Evolutionary conservation across 202 grass and related monocot genomes (phyloP), one percentile per base, ranked within the genome.

Genomic region (Cymbopogon flexuosus): DNA sequence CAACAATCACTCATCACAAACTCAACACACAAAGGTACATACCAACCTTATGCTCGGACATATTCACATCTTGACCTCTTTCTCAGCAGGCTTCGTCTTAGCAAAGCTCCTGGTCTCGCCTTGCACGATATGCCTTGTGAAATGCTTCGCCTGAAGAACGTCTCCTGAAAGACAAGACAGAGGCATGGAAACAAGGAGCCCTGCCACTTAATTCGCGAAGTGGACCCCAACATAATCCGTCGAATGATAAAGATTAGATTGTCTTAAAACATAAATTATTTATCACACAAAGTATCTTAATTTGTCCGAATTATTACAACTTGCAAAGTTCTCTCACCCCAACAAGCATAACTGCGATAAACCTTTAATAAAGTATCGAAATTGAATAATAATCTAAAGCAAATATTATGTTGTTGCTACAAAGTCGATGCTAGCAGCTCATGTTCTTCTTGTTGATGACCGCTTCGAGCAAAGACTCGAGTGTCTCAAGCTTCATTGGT

Each of bases 371-470:
- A 34, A 72, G 3, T 14, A 52, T 6, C 5, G 34, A n/a, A 11
- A 19, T 18, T 1, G 16, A 9, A 47, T 1, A 8, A 46, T 1
- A 49, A 0, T 1, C 15, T 0, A 34, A 6, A 51, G 47, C 15
- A 51, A 35, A 1, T 35, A 12, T 10, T 12, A 19, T 47, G 12
- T 8, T 11, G 23, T 52, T 13, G 2, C 16, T 3, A 5, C 4
- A 19, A 19, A 45, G 42, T 14, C 46, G 2, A 40, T 21, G 5
- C 10, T 68, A 68, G 13, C 12, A 29, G 1, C 2, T 43, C 27
- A 39, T 85, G n/a, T 67, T 81, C 42, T 77, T 86, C 52, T 76
- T 70, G 30, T 6, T 31, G 1, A 54, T 41, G 52, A 76, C 22
- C 15, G 52, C 72, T 64, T 87, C 30, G 7, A 87, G 65, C 8